A percentile compares a stretch with the other conserved stretches of the same genome.
These are phyloP conservation scores for Phaffia rhodozyma DNA, from an alignment of 1,284 basidiomycete genomes.

Conservation along the genomic window DNA sequence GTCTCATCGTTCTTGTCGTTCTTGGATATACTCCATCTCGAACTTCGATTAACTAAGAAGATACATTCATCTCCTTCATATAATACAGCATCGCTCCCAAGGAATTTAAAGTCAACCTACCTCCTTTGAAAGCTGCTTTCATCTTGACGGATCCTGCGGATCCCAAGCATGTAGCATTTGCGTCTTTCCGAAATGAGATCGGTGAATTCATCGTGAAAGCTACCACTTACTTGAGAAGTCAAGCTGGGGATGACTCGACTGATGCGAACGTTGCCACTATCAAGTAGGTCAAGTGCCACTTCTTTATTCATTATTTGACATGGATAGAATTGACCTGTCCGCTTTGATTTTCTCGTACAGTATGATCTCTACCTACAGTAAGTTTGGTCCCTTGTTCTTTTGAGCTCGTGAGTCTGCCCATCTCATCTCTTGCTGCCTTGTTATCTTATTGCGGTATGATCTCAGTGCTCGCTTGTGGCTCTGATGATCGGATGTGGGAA, in stretches of 20 bases:
- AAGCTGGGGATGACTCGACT: constrained; percentile 82
- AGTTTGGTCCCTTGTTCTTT: neutral
- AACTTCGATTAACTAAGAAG: too few species aligned
- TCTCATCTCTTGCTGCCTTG: too few species aligned
- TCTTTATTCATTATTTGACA: too few species aligned
- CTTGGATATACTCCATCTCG: too few species aligned
- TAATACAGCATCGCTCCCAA: constrained; percentile 41
- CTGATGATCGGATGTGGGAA: constrained; percentile 13
- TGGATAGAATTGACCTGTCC: too few species aligned
- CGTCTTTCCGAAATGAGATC: constrained; percentile 51
- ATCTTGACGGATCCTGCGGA: constrained; percentile 63
- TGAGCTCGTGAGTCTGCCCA: too few species aligned
- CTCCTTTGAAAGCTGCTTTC: constrained; percentile 61
- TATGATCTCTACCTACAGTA: constrained; percentile 16
- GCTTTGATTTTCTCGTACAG: neutral
- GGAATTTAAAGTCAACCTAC: constrained; percentile 49
- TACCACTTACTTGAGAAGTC: constrained; percentile 51
- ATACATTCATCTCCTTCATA: too few species aligned
- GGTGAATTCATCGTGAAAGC: constrained; percentile 61
- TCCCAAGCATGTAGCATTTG: constrained; percentile 56
- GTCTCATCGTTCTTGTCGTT: neutral
- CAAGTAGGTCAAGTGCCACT: constrained; percentile 4
- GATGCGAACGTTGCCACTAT: constrained; percentile 59
- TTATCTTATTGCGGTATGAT: constrained; percentile 9
- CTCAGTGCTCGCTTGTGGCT: constrained; percentile 17